These are phyloP conservation scores for Corniculantispora saksenae DNA, from an alignment of 2,329 filamentous ascomycete genomes.

Conservation along the genomic window DNA sequence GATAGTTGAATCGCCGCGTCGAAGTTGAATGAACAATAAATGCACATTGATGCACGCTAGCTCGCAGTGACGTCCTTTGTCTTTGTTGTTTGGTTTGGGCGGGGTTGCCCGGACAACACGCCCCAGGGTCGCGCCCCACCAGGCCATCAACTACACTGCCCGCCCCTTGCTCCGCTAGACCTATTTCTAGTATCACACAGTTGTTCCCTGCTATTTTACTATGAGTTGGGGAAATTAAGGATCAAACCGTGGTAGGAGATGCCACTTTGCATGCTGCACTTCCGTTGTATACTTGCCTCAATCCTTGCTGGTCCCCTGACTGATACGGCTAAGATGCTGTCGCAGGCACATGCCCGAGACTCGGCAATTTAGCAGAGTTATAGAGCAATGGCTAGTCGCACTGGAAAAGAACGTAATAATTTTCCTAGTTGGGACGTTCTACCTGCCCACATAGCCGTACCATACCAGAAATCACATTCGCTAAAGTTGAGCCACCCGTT, in stretches of 20 bases:
- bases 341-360: neutral
- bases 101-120: constrained; percentile 12
- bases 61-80: constrained; percentile 17
- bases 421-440: neutral
- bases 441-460: neutral
- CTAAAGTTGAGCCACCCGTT: neutral
- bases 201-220: neutral
- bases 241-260: neutral
- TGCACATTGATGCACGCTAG: constrained; percentile 8
- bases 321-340: neutral
- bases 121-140: constrained; percentile 3
- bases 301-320: neutral
- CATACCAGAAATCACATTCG: neutral
- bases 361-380: neutral
- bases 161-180: neutral
- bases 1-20: neutral
- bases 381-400: neutral
- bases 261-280: neutral
- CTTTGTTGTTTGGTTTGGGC: constrained; percentile 13
- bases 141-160: neutral
- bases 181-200: neutral
- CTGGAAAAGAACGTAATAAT: neutral
- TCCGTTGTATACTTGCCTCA: neutral
- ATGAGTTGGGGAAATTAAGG: constrained; percentile 2
- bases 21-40: constrained; percentile 4